A percentile compares a stretch with the other conserved stretches of the same genome.
These are phyloP conservation scores for Pascua sp. DNA, from an alignment of 1,284 basidiomycete species.

Conservation along the genomic window DNA sequence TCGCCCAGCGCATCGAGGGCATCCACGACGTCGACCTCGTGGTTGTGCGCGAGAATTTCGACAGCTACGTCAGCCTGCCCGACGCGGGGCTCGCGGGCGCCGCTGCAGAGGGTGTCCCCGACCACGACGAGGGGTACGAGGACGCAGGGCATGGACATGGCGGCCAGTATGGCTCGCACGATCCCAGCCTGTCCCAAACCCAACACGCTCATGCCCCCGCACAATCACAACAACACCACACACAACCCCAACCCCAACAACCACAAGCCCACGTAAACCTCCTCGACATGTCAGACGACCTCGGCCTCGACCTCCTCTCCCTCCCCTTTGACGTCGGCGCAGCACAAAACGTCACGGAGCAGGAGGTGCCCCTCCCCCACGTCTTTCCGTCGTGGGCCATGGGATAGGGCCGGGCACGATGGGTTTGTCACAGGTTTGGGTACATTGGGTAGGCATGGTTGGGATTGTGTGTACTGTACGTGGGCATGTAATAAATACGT, in stretches of 20 bases:
- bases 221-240: not conserved
- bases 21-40: constrained; percentile 22
- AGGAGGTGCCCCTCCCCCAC: constrained; percentile 18
- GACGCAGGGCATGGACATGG: too few relatives aligned
- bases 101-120: not conserved
- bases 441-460: too few relatives aligned
- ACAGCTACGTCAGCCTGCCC: constrained; percentile 23
- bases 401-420: too few relatives aligned
- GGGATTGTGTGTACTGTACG: too few relatives aligned
- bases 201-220: too few relatives aligned
- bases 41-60: constrained; percentile 19
- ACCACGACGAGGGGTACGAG: not conserved
- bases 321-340: not conserved
- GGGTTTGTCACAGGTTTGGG: too few relatives aligned
- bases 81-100: constrained; percentile 20
- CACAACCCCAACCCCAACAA: not conserved
- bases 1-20: constrained; percentile 21
- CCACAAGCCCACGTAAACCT: not conserved
- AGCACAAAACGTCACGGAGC: constrained; percentile 15
- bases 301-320: constrained; percentile 1
- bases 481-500: too few relatives aligned
- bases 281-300: too few relatives aligned
- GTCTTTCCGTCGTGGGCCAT: constrained; percentile 5
- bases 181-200: too few relatives aligned
- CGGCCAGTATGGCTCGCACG: not conserved